phyloP scores from a whole-genome alignment of 139 green algal species.

The Pseudopediastrum boryanum region DNA sequence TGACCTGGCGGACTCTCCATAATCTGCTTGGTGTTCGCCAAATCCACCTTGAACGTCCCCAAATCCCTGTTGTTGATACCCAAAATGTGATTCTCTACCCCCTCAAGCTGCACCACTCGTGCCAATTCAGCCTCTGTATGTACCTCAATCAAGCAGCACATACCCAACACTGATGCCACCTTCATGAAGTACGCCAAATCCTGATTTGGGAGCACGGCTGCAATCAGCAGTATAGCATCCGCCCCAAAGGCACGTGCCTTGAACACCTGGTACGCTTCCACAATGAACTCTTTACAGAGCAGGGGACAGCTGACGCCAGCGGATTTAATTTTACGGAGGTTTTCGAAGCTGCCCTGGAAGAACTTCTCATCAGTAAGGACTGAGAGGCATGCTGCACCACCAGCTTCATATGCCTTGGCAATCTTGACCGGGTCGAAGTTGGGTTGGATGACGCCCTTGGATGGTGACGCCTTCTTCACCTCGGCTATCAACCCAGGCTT shows the following conservation, averaged over 20 bases:
- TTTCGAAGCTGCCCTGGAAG: constrained; percentile 90
- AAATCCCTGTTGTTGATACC: constrained; percentile 99
- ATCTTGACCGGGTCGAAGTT: constrained; percentile 95
- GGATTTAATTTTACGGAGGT: constrained; percentile 73
- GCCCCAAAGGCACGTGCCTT: constrained; percentile 78
- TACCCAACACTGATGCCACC: constrained; percentile 64
- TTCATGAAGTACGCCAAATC: constrained; percentile 95
- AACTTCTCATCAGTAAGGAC: constrained; percentile 98
- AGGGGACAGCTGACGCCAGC: constrained; percentile 89
- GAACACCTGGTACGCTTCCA: constrained; percentile 95
- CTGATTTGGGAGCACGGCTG: constrained; percentile 94
- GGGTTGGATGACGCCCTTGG: constrained; percentile 93
- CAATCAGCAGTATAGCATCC: constrained; percentile 97
- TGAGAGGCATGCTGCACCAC: constrained; percentile 93
- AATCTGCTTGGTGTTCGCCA: constrained; percentile 82
- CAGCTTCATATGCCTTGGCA: constrained; percentile 89
- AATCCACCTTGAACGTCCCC: constrained; percentile 92
- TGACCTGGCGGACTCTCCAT: constrained; percentile 82
- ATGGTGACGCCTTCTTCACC: constrained; percentile 98
- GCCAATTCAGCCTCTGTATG: constrained; percentile 93
- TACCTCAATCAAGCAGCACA: constrained; percentile 78
- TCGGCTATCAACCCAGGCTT: constrained; percentile 96
- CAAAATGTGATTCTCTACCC: constrained; percentile 84
- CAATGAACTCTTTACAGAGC: constrained; percentile 99
- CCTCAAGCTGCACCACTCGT: constrained; percentile 84